Evolutionary conservation across 306 rosid species (phyloP).

Genomic region (Prinsepia uniflora): DNA sequence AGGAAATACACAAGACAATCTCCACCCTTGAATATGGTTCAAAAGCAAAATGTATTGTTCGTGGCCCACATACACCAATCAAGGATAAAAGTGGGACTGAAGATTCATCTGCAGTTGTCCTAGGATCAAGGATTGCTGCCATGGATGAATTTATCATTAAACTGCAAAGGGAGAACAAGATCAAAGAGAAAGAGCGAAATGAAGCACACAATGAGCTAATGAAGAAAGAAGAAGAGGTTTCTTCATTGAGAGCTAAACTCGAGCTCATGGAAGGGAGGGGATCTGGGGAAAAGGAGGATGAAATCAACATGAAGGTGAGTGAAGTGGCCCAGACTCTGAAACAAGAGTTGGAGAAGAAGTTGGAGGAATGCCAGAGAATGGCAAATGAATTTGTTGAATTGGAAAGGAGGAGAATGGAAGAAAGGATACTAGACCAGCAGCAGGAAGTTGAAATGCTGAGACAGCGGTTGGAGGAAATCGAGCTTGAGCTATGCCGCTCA

Average conservation of each 20-base stretch:
- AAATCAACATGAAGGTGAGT: constrained; percentile 70
- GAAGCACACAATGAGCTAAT: constrained; percentile 73
- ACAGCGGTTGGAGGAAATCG: constrained; percentile 81
- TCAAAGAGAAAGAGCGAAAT: constrained; percentile 69
- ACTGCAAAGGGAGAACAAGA: constrained; percentile 86
- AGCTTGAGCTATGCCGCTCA: constrained; percentile 51
- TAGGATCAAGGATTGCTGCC: constrained; percentile 89
- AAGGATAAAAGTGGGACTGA: constrained; percentile 54
- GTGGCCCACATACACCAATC: constrained; percentile 79
- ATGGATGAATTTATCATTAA: constrained; percentile 90
- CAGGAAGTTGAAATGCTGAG: constrained; percentile 85
- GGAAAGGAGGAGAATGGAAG: constrained; percentile 96
- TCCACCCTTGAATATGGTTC: constrained; percentile 97
- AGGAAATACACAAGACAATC: constrained; percentile 94
- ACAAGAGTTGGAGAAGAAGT: constrained; percentile 75
- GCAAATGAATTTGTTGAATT: constrained; percentile 79
- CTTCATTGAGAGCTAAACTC: constrained; percentile 62
- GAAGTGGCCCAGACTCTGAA: constrained; percentile 59
- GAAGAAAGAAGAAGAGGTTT: constrained; percentile 83
- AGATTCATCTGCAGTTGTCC: constrained; percentile 77
- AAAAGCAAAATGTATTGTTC: constrained; percentile 94
- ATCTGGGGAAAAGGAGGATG: constrained; percentile 59
- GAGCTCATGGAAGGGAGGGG: constrained; percentile 45
- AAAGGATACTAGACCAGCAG: constrained; percentile 77
- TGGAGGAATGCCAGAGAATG: constrained; percentile 88